Base-by-base conservation (phyloP, 768 basidiomycete species). In the Gyrodon lividus region DNA sequence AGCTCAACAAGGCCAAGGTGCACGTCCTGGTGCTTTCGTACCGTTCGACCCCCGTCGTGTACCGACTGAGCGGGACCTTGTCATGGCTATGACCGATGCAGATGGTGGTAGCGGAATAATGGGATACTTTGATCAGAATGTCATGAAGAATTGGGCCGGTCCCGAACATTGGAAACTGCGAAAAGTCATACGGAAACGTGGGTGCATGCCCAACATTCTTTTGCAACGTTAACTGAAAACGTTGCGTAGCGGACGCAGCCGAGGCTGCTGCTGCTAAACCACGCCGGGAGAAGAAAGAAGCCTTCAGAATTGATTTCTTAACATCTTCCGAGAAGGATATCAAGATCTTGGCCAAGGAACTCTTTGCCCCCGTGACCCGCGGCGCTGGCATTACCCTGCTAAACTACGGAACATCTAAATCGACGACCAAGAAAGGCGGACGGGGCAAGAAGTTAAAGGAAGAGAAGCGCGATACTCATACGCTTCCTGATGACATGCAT, bases 141-240 rank as follows among this genome's bases (percentile, higher is more conserved):
- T 89, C 61, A 75, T 86, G 60, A 96, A 91, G 77, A 96, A 96
- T 59, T 99, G 97, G 97, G 97, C 97, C 4, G 97, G 97, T 0
- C 95, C 95, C 7, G 92, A 98, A 69, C 97, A 99, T 65, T 99
- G 97, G 96, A 98, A 96, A 67, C 69, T 98, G 62, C 76, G 89
- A 55, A 89, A 85, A 64, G 78, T 85, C n/a, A 75, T 92, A 46
- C 81, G 88, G 53, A 82, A 80, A 75, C 79, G 92, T 95, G 56
- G 70, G 83, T 68, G 12, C 12, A 48, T 39, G 6, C 13, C 43
- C 17, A 23, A 23, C n/a, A 43, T 42, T 10, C 20, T 44, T 43
- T 34, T 19, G 22, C 43, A 50, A 40, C 43, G 51, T 46, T 35
- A 24, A 28, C 23, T 6, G 47, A 51, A 51, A 22, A 10, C 46